Percentiles rank a stretch among this genome's conserved stretches.
phyloP scores from a whole-genome alignment of 768 basidiomycete genomes.

The Suillus decipiens region DNA sequence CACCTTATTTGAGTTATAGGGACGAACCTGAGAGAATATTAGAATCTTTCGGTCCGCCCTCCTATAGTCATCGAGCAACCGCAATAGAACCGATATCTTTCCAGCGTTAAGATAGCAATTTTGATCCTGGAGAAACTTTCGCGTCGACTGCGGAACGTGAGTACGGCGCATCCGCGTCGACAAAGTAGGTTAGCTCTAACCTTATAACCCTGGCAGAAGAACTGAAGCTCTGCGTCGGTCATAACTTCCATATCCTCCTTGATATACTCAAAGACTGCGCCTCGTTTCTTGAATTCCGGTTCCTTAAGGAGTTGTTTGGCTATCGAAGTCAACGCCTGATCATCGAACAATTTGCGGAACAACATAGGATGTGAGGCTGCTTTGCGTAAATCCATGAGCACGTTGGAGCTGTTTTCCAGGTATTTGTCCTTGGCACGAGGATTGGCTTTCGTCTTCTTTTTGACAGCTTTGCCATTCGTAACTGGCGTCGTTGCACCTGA shows the following conservation, averaged over 20 bases:
- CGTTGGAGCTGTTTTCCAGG: conserved; percentile 84
- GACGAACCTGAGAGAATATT: conserved; percentile 88
- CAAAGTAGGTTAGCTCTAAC: conserved; percentile 37
- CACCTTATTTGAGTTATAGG: neutral
- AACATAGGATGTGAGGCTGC: conserved; percentile 97
- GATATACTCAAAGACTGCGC: conserved; percentile 78
- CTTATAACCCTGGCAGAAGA: conserved; percentile 85
- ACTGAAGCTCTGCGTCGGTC: conserved; percentile 95
- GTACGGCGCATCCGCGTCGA: neutral
- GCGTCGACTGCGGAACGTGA: conserved; percentile 53
- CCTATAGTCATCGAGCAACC: conserved; percentile 67
- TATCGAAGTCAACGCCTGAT: conserved; percentile 70
- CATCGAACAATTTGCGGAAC: conserved; percentile 83
- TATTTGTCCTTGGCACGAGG: conserved; percentile 67
- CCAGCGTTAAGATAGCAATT: conserved; percentile 84
- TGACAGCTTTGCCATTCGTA: conserved; percentile 27
- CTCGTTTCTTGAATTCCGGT: conserved; percentile 85
- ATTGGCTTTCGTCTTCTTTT: conserved; percentile 34
- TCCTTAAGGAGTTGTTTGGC: conserved; percentile 87
- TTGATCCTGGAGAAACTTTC: conserved; percentile 72
- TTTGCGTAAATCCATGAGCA: conserved; percentile 96
- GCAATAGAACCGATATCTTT: conserved; percentile 76
- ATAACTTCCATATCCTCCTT: conserved; percentile 98
- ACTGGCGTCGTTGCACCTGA: conserved; percentile 36
- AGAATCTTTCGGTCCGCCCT: conserved; percentile 77